A percentile compares a stretch with the other conserved stretches of the same genome.
Evolutionary conservation across 2,329 filamentous ascomycete genomes (phyloP).

Genomic region (Tolypocladium ophioglossoides): DNA sequence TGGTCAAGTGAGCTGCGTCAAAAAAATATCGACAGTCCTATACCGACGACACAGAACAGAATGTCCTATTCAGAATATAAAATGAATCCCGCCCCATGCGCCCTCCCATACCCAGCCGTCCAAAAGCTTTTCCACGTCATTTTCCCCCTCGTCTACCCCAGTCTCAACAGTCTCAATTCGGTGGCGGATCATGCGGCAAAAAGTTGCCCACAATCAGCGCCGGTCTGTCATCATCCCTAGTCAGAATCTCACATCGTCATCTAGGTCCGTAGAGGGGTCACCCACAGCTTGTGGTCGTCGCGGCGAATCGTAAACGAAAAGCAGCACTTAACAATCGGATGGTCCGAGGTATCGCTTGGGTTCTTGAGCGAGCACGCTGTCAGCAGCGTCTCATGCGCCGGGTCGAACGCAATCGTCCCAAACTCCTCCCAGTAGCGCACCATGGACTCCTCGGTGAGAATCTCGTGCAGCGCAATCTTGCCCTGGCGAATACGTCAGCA

Average conservation of each 20-base stretch:
- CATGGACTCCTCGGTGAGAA: slow-evolving; percentile 86
- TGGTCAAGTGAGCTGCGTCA: background rate
- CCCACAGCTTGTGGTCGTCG: slow-evolving; percentile 94
- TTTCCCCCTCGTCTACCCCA: background rate
- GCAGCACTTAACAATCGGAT: slow-evolving; percentile 77
- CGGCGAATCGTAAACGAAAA: slow-evolving; percentile 96
- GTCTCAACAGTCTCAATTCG: slow-evolving; percentile 1
- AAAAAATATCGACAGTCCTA: background rate
- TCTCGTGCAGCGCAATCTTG: slow-evolving; percentile 89
- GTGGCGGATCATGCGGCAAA: slow-evolving; percentile 63
- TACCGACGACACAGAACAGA: background rate
- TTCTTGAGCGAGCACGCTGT: slow-evolving; percentile 89
- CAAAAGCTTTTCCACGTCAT: background rate
- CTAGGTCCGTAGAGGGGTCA: slow-evolving; percentile 2
- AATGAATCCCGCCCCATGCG: background rate
- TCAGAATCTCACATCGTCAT: background rate
- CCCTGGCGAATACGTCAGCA: slow-evolving; percentile 47
- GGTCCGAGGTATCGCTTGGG: slow-evolving; percentile 56
- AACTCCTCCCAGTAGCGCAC: slow-evolving; percentile 99
- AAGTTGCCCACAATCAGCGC: slow-evolving; percentile 96
- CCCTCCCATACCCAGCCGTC: background rate
- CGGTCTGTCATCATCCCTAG: slow-evolving; percentile 45
- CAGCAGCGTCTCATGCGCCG: slow-evolving; percentile 84
- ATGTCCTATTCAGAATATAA: background rate
- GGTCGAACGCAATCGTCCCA: slow-evolving; percentile 92